These are phyloP conservation scores for Panicum hallii DNA, from an alignment of 202 grass and related monocot genomes.

Conservation along the genomic window DNA sequence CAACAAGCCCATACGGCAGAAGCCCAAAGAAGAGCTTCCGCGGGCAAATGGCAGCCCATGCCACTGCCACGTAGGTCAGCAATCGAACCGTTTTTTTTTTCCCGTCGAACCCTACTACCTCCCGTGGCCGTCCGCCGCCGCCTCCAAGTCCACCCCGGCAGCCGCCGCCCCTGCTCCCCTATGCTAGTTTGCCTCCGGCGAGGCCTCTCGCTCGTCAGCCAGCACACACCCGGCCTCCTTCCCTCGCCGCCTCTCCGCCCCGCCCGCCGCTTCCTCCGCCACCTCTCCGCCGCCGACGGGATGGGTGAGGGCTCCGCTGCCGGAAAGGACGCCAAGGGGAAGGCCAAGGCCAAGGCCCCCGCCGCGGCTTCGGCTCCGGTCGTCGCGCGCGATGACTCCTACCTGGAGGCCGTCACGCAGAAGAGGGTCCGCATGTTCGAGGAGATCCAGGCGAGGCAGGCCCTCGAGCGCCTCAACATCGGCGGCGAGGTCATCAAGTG, in stretches of 20 bases:
- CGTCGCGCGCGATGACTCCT: conserved; percentile 54
- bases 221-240: background rate
- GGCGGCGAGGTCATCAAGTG: conserved; percentile 81
- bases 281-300: conserved; percentile 23
- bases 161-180: conserved; percentile 34
- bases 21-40: too few species aligned
- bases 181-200: conserved; percentile 70
- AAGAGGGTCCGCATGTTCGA: conserved; percentile 75
- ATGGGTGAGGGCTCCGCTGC: conserved; percentile 59
- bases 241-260: background rate
- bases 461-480: conserved; percentile 63
- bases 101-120: too few species aligned
- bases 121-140: too few species aligned
- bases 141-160: too few species aligned
- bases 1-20: too few species aligned
- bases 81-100: too few species aligned
- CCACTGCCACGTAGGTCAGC: too few species aligned
- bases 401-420: conserved; percentile 67
- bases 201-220: conserved; percentile 55
- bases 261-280: conserved; percentile 8
- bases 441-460: conserved; percentile 66
- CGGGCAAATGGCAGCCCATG: too few species aligned
- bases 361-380: background rate
- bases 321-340: conserved; percentile 58
- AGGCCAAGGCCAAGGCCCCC: conserved; percentile 39